Conservation (phyloP, 257 asterid species). For the Solanum appendiculatum region DNA sequence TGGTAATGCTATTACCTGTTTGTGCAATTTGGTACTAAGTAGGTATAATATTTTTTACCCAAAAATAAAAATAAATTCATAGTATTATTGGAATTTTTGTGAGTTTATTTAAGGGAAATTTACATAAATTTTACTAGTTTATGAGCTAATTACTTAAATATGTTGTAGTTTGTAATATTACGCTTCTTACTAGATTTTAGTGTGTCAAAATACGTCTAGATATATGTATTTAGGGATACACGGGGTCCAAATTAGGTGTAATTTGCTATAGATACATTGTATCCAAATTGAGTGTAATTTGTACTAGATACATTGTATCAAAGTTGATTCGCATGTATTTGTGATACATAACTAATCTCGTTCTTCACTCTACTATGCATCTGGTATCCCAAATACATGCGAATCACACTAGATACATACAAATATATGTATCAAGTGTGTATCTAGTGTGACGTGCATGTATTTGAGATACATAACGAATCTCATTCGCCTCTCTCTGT, state of each 20-base stretch:
- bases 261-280: no score
- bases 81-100: not conserved
- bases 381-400: no score
- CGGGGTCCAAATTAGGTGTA: no score
- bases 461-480: not conserved
- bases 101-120: not conserved
- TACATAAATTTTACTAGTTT: no score
- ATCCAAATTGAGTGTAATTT: not conserved
- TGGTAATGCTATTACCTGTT: no score
- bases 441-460: not conserved
- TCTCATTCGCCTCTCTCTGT: not conserved
- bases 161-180: no score
- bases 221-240: no score
- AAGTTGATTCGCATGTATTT: not conserved
- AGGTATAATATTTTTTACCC: not conserved
- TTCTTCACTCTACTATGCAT: not conserved
- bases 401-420: not conserved
- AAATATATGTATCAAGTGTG: not conserved
- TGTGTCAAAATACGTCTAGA: not conserved
- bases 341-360: not conserved
- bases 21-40: not conserved
- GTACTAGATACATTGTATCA: rapidly evolving
- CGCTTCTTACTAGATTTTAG: not conserved
- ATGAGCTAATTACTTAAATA: no score
- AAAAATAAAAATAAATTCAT: not conserved